Base-by-base conservation (phyloP, 768 basidiomycete genomes). In the Grammothele lineata region DNA sequence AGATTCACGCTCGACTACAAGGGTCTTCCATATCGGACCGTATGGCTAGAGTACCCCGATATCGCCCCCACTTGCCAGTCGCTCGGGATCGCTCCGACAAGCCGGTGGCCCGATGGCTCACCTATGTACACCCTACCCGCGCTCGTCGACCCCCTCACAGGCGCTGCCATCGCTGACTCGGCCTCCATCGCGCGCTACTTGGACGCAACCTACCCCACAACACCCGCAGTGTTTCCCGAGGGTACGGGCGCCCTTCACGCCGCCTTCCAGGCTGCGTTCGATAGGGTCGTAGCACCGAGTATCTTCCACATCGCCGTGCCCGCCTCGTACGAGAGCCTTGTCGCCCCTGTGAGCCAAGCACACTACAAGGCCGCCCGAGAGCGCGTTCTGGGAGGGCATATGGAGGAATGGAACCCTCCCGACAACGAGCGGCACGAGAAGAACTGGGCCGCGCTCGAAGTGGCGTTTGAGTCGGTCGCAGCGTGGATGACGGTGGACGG, bases 11-110 rank as follows among this genome's bases (percentile, higher is more conserved):
- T 70, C 40, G 70, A 69, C 42, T 58, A 61, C 58, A 72, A 74
- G 51, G 55, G 59, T 25, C 45, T 70, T n/a, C 54, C 68, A 4
- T 71, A 72, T 61, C 65, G 63, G 47, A 76, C 75, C 7, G 64
- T 70, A 37, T 74, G 71, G 70, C 49, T 78, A 43, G 74, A 77
- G 44, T 74, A 67, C 46, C 70, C 72, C 2, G 73, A 79, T 37
- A 73, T 81, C 41, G 67, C 59, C 47, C 18, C 37, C 1, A 57
- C 54, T 33, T 61, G 59, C 61, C 64, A 64, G 43, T 58, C 66
- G 43, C 37, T 70, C 8, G 66, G 68, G 0, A 64, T 69, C 10
- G 47, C 57, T 3, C 66, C 73, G 2, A 73, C 70, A 0, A 18
- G 43, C 4, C 57, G 32, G 9, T 62, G 61, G 43, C 45, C 54